Evolutionary conservation across 495 filamentous ascomycete genomes (phyloP).

Genomic region (Sordaria brevicollis): DNA sequence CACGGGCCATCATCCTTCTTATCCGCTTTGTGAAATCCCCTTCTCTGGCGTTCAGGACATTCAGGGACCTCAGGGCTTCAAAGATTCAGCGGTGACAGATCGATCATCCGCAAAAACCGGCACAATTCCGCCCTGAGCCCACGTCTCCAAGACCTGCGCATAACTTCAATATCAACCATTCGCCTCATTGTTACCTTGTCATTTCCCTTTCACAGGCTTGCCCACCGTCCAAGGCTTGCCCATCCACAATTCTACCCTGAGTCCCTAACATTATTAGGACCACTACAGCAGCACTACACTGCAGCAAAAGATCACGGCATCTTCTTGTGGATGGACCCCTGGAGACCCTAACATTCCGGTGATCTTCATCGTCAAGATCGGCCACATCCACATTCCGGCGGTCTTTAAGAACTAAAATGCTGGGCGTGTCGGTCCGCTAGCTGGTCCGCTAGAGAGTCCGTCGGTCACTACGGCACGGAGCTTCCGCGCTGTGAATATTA

Average conservation of each 20-base stretch:
- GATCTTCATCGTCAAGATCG: background rate
- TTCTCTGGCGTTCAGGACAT: no score
- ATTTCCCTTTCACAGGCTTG: background rate
- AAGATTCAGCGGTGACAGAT: background rate
- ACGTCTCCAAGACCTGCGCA: no score
- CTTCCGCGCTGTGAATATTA: background rate
- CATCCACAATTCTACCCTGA: no score
- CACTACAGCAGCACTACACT: background rate
- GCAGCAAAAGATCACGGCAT: background rate
- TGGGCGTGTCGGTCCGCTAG: background rate
- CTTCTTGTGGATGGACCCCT: no score
- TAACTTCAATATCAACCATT: no score
- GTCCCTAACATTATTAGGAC: no score
- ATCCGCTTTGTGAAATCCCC: no score
- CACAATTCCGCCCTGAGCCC: background rate
- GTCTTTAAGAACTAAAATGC: background rate
- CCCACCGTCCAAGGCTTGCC: no score
- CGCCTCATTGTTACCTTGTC: background rate
- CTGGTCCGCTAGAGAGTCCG: no score
- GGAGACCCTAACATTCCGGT: background rate
- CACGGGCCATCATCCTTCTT: no score
- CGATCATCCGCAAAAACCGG: background rate
- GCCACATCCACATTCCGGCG: background rate
- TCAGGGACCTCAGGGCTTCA: background rate
- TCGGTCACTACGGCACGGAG: background rate